Conservation (phyloP, 495 filamentous ascomycete species). For the Podospora anserina region DNA sequence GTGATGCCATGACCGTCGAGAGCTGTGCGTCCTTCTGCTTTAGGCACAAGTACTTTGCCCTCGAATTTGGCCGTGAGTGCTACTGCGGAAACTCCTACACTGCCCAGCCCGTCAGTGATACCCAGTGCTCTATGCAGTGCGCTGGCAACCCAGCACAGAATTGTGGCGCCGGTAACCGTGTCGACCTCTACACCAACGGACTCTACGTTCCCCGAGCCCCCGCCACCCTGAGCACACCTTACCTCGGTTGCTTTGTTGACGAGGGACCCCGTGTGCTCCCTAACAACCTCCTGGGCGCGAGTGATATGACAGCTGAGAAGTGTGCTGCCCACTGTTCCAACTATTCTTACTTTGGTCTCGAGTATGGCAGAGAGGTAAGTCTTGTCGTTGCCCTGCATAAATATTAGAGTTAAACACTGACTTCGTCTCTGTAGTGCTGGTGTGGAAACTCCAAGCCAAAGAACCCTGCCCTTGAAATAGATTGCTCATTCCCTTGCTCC, state of each 20-base stretch:
- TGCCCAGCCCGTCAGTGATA: slow-evolving; percentile 8
- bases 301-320: slow-evolving; percentile 18
- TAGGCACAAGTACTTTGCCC: slow-evolving; percentile 35
- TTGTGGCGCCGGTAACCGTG: slow-evolving; percentile 45
- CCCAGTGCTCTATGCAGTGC: slow-evolving; percentile 49
- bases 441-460: slow-evolving; percentile 18
- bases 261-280: slow-evolving; percentile 20
- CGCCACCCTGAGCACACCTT: slow-evolving; percentile 10
- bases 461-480: slow-evolving; percentile 4
- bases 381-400: not conserved
- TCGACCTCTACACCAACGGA: slow-evolving; percentile 47
- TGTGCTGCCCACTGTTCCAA: slow-evolving; percentile 19
- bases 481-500: slow-evolving; percentile 31
- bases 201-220: slow-evolving; percentile 1
- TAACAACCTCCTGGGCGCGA: slow-evolving; percentile 16
- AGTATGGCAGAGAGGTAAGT: slow-evolving; percentile 19
- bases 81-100: slow-evolving; percentile 35
- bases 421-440: slow-evolving; percentile 10
- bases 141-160: slow-evolving; percentile 40
- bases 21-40: slow-evolving; percentile 57
- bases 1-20: slow-evolving; percentile 57
- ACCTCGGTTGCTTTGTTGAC: slow-evolving; percentile 26
- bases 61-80: slow-evolving; percentile 29
- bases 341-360: slow-evolving; percentile 19
- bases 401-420: not conserved